These are phyloP conservation scores for Termitomyces sp. DNA, from an alignment of 768 basidiomycete genomes.

Conservation along the genomic window DNA sequence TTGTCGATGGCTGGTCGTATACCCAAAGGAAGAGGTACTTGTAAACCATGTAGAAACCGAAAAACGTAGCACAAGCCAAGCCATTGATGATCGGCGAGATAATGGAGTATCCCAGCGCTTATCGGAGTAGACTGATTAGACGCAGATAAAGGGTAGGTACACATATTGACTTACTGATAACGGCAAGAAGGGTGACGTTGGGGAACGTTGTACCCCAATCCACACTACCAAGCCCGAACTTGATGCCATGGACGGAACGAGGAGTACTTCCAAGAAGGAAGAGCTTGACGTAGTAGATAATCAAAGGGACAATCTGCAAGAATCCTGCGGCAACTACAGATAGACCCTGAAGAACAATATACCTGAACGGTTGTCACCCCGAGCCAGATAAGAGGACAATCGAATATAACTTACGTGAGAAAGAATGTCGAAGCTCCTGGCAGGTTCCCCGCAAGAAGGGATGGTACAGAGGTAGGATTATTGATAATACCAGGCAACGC, in stretches of 20 bases:
- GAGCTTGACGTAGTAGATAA: slow-evolving; percentile 88
- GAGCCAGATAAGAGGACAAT: neutral
- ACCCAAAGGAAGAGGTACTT: slow-evolving; percentile 85
- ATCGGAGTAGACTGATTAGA: slow-evolving; percentile 1
- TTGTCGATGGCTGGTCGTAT: slow-evolving; percentile 58
- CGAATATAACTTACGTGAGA: slow-evolving; percentile 54
- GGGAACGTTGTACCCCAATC: slow-evolving; percentile 78
- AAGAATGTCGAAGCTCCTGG: slow-evolving; percentile 88
- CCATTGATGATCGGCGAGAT: slow-evolving; percentile 95
- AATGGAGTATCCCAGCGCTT: slow-evolving; percentile 76
- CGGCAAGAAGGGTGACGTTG: slow-evolving; percentile 66
- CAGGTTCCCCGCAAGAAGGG: slow-evolving; percentile 68
- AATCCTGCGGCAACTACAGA: slow-evolving; percentile 77
- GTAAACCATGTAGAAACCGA: slow-evolving; percentile 77
- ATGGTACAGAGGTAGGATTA: slow-evolving; percentile 67
- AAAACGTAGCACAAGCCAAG: slow-evolving; percentile 76
- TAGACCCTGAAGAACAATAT: slow-evolving; percentile 77
- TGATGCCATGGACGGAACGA: slow-evolving; percentile 77
- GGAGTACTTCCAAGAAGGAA: slow-evolving; percentile 86
- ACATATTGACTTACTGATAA: slow-evolving; percentile 58
- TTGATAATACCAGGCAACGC: slow-evolving; percentile 58
- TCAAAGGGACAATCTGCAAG: slow-evolving; percentile 67
- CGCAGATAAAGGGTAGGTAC: neutral
- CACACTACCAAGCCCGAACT: slow-evolving; percentile 63
- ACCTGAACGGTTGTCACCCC: slow-evolving; percentile 31